Evolutionary conservation across 768 basidiomycete species (phyloP), one percentile per base, ranked within the genome.

Genomic region (Pisolithus orientalis): DNA sequence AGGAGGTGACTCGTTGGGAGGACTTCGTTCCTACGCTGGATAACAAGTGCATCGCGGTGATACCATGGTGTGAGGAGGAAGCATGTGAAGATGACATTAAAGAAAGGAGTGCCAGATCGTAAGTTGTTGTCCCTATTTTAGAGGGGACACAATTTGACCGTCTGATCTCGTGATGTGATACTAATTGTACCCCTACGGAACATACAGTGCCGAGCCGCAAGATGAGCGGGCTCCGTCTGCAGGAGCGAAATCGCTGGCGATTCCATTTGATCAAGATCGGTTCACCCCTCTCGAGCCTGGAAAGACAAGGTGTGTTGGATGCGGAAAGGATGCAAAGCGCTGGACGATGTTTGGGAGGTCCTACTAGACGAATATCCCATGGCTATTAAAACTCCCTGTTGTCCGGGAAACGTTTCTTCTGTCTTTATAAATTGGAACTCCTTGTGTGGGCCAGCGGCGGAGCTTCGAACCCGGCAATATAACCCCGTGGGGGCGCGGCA

Each of bases 21-120:
- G 87, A 97, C 53, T 75, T 98, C 50, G 94, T 99, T 14, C 92
- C 94, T 4, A 79, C 87, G 8, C 75, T 99, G 40, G 95, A 99
- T 68, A 75, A 76, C 65, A 97, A 96, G 75, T 84, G 84, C 64
- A 77, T 93, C 37, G 83, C 87, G 21, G 87, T 87, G 50, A 81
- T 98, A 53, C 96, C 96, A 4, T 99, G 96, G 96, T 98, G 96
- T 70, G 93, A 98, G 70, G 79, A 74, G 17, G 90, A 90, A 65
- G 78, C 77, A 13, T 99, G 96, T 64, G 96, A 99, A 69, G 95
- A 99, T 66, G 90, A 94, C 62, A 97, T 99, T 78, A 98, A 99
- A 76, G 93, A 98, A 62, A 78, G 90, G 56, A 91, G 86, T 64
- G 91, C 83, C 52, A 76, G 83, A 67, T 82, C 87, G 90, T 94